Evolutionary conservation across 2,329 filamentous ascomycete genomes (phyloP).

Genomic region (Apiospora malaysiana): DNA sequence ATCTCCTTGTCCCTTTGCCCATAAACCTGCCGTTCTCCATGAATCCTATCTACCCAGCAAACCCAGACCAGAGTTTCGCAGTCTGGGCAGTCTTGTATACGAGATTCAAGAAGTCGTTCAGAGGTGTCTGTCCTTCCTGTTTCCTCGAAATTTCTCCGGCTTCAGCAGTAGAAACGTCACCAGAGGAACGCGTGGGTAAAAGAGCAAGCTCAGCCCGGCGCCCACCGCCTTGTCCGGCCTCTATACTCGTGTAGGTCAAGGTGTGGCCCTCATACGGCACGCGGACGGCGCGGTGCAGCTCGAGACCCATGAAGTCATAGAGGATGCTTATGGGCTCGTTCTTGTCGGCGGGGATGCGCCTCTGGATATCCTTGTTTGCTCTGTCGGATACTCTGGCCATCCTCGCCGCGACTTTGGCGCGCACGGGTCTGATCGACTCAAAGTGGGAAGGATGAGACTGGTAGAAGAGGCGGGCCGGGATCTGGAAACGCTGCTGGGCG

Average conservation of each 20-base stretch:
- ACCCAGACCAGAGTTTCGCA: slow-evolving; percentile 10
- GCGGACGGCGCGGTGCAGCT: slow-evolving; percentile 55
- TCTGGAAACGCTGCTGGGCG: slow-evolving; percentile 35
- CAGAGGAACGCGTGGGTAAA: slow-evolving; percentile 36
- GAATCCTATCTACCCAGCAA: background rate
- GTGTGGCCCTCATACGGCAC: slow-evolving; percentile 50
- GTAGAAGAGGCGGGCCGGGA: slow-evolving; percentile 37
- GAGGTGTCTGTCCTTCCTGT: background rate
- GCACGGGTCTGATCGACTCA: background rate
- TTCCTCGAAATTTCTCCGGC: background rate
- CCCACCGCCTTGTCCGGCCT: slow-evolving; percentile 57
- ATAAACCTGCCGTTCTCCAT: background rate
- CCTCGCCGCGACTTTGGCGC: background rate
- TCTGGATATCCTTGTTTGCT: background rate
- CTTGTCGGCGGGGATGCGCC: background rate
- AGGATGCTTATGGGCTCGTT: slow-evolving; percentile 30
- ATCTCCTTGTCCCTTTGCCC: background rate
- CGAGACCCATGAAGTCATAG: slow-evolving; percentile 57
- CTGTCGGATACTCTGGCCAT: too few relatives aligned
- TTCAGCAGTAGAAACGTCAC: background rate
- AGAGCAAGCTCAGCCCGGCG: slow-evolving; percentile 58
- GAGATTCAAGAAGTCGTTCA: background rate
- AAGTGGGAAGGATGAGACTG: background rate
- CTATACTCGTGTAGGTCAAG: slow-evolving; percentile 57
- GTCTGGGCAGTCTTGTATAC: background rate